Base-by-base conservation (phyloP, 225 moss, liverwort and hornwort genomes). In the Sphagnum contortum region DNA sequence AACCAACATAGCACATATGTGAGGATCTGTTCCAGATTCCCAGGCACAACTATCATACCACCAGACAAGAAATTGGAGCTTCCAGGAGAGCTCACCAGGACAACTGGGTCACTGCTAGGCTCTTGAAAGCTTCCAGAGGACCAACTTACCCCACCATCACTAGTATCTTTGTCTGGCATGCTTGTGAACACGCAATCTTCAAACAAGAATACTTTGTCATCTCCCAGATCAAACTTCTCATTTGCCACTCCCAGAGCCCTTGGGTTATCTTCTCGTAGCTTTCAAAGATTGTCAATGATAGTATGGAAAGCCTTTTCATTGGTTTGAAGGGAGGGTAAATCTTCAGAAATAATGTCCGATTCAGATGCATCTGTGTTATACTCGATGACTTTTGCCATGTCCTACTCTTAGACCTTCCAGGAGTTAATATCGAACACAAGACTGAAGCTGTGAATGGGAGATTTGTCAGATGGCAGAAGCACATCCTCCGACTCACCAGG, bases 91-190 rank as follows among this genome's bases (percentile, higher is more conserved):
- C 12, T 7, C 67, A 54, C 55, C 67, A 66, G 14, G 9, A 64
- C 49, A 65, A 58, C 55, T 49, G 50, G 52, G 12, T 58, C 53
- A 69, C 72, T 68, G 49, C 64, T 62, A 44, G 9, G 52, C 57
- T 8, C 6, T 63, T 68, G 52, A 8, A 64, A 66, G 48, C 74
- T 73, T 61, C 68, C 61, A 2, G 69, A 81, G 50, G 81, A 78
- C 74, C 71, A 83, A 11, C 75, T 81, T 11, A 82, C 61, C 48
- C 9, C 55, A 45, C 61, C 61, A 59, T 69, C 67, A 62, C 44
- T 60, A 51, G 55, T 29, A 59, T 79, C 74, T 47, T 75, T 69
- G 67, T 75, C 47, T 3, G 45, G 60, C 5, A 44, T 69, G 0
- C 2, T 44, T 6, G 3, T 44, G 3, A 0, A 67, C 45, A 65